Evolutionary conservation across 495 filamentous ascomycete genomes (phyloP).

Genomic region (Parmelia sp.): DNA sequence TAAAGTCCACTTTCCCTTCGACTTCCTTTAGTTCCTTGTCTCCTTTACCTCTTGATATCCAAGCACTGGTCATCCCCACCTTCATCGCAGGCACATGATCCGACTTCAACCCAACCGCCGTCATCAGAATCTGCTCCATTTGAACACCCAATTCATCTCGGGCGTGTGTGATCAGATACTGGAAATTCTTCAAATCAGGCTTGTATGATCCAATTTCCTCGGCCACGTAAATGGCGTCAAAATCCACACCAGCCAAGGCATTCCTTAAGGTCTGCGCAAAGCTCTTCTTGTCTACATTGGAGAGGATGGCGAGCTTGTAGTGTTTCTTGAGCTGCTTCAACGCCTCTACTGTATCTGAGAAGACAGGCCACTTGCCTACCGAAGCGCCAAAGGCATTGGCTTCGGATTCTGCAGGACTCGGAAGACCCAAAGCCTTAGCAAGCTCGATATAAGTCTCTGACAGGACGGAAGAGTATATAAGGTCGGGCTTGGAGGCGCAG

Average conservation of each 20-base stretch:
- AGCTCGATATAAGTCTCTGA: slow-evolving; percentile 43
- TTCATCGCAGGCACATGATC: slow-evolving; percentile 65
- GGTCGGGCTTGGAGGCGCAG: slow-evolving; percentile 43
- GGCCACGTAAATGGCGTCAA: slow-evolving; percentile 68
- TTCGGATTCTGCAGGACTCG: slow-evolving; percentile 31
- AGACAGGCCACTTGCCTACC: slow-evolving; percentile 57
- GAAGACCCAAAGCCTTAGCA: slow-evolving; percentile 37
- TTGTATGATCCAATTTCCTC: slow-evolving; percentile 73
- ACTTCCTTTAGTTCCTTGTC: slow-evolving; percentile 35
- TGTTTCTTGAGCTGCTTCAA: slow-evolving; percentile 48
- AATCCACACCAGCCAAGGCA: slow-evolving; percentile 44
- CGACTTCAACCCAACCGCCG: slow-evolving; percentile 61
- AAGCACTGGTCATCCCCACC: slow-evolving; percentile 57
- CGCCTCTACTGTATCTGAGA: slow-evolving; percentile 57
- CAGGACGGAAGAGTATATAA: slow-evolving; percentile 55
- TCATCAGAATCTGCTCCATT: slow-evolving; percentile 55
- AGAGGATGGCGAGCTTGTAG: slow-evolving; percentile 66
- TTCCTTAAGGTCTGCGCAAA: slow-evolving; percentile 49
- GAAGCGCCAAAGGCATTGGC: slow-evolving; percentile 44
- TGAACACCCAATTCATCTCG: slow-evolving; percentile 50
- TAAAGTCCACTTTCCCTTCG: slow-evolving; percentile 42
- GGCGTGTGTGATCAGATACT: slow-evolving; percentile 52
- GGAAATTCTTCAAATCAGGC: slow-evolving; percentile 60
- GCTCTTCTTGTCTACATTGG: slow-evolving; percentile 62
- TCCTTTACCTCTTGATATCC: slow-evolving; percentile 57